Conservation (phyloP, 768 basidiomycete genomes). For the Kwoniella heveanensis region DNA sequence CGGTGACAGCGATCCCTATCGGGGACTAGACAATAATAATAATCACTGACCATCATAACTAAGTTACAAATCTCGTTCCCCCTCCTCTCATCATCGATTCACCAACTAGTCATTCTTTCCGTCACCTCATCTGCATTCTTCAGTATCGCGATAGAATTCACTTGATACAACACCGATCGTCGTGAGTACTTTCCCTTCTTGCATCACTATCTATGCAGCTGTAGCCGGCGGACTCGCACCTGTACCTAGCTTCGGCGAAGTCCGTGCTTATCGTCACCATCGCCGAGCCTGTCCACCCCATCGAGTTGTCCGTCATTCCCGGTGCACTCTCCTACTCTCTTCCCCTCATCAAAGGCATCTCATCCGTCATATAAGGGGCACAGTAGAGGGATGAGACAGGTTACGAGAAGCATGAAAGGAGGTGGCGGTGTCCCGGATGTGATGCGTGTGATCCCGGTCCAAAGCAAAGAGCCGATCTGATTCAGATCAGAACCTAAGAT, state of each 20-base stretch:
- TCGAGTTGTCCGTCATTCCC: not conserved
- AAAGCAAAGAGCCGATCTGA: not conserved
- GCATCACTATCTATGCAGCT: not conserved
- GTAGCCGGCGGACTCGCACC: not conserved
- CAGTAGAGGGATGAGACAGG: not conserved
- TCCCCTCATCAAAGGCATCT: constrained; percentile 6
- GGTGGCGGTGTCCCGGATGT: not conserved
- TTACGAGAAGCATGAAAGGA: not conserved
- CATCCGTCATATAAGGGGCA: not conserved
- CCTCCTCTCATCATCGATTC: not conserved
- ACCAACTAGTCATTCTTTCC: not conserved
- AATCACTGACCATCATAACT: no score
- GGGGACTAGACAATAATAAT: constrained; percentile 1
- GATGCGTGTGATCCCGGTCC: not conserved
- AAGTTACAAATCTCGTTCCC: no score
- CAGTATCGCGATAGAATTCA: not conserved
- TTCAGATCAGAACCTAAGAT: not conserved
- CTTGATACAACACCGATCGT: not conserved
- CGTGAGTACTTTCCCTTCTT: constrained; percentile 2
- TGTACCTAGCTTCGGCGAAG: constrained; percentile 9
- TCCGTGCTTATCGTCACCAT: constrained; percentile 16
- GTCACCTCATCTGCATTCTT: not conserved
- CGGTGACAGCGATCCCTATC: not conserved
- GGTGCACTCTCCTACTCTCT: not conserved
- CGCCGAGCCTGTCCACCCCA: constrained; percentile 8